Conservation (phyloP, 139 green algal species). For the Chlamydomonas sp. region DNA sequence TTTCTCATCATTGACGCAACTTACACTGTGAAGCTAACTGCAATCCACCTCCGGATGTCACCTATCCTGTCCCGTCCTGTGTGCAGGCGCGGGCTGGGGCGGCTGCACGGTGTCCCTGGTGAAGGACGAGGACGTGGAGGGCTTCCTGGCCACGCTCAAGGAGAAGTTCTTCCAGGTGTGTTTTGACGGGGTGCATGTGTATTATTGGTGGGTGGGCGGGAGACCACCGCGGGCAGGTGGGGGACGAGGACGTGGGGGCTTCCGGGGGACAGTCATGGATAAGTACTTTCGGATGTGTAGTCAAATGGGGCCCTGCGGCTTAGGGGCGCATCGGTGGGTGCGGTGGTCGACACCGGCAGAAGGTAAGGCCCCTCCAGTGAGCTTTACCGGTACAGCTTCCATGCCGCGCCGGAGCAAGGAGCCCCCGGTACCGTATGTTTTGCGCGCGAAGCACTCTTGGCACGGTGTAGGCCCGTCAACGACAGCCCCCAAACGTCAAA, state of each 20-base stretch:
- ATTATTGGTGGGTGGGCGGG: too few species aligned
- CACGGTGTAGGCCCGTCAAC: too few species aligned
- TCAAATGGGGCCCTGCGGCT: background rate
- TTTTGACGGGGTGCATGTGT: background rate
- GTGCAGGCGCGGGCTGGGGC: slow-evolving; percentile 90
- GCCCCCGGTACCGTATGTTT: too few species aligned
- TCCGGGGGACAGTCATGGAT: slow-evolving; percentile 64
- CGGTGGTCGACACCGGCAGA: background rate
- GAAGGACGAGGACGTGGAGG: slow-evolving; percentile 46
- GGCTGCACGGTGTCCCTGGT: slow-evolving; percentile 94
- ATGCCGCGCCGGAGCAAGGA: too few species aligned
- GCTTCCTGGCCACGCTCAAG: too few species aligned
- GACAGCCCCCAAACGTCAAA: too few species aligned
- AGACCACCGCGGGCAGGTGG: slow-evolving; percentile 58
- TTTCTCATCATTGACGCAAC: background rate
- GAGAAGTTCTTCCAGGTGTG: too few species aligned
- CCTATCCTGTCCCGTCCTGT: background rate
- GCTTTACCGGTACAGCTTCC: too few species aligned
- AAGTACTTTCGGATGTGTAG: slow-evolving; percentile 48
- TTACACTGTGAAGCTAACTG: too few species aligned
- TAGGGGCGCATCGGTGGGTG: background rate
- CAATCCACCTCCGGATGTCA: background rate
- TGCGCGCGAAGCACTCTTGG: too few species aligned
- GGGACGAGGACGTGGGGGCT: slow-evolving; percentile 62
- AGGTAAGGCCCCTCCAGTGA: background rate